A percentile compares a stretch with the other conserved stretches of the same genome.
Evolutionary conservation across 345 rosid genomes (phyloP).

Genomic region (Abelmoschus esculentus): DNA sequence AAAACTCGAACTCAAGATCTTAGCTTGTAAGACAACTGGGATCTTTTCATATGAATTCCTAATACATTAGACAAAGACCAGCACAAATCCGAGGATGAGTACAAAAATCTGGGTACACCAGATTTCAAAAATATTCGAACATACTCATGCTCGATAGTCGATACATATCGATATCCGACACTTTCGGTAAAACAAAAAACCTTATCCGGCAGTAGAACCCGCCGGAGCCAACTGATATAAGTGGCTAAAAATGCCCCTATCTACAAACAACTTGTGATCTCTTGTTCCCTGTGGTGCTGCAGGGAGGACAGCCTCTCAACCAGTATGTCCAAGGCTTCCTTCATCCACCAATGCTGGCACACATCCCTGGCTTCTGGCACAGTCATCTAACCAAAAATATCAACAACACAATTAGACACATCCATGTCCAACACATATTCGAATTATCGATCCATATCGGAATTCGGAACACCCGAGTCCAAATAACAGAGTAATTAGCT

Average conservation of each 20-base stretch:
- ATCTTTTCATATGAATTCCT: too few species aligned
- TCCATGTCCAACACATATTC: too few species aligned
- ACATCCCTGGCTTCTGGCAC: slow-evolving; percentile 63
- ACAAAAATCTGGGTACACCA: too few species aligned
- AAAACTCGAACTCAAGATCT: too few species aligned
- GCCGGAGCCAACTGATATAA: neutral
- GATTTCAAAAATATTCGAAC: too few species aligned
- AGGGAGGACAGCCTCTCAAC: slow-evolving; percentile 31
- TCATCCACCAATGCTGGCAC: slow-evolving; percentile 92
- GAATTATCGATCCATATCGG: neutral
- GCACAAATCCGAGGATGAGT: too few species aligned
- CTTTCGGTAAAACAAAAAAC: too few species aligned
- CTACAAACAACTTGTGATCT: neutral
- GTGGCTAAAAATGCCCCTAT: neutral
- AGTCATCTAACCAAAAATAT: slow-evolving; percentile 33
- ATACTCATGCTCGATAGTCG: too few species aligned
- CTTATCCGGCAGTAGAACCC: too few species aligned
- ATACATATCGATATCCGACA: neutral
- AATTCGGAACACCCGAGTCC: neutral
- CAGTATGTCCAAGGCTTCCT: slow-evolving; percentile 68
- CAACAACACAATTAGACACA: neutral
- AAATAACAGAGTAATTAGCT: neutral
- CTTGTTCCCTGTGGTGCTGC: slow-evolving; percentile 16
- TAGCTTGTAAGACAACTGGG: too few species aligned
- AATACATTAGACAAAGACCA: too few species aligned